Evolutionary conservation across 2,329 filamentous ascomycete genomes (phyloP).

Genomic region (Fusarium siculi): DNA sequence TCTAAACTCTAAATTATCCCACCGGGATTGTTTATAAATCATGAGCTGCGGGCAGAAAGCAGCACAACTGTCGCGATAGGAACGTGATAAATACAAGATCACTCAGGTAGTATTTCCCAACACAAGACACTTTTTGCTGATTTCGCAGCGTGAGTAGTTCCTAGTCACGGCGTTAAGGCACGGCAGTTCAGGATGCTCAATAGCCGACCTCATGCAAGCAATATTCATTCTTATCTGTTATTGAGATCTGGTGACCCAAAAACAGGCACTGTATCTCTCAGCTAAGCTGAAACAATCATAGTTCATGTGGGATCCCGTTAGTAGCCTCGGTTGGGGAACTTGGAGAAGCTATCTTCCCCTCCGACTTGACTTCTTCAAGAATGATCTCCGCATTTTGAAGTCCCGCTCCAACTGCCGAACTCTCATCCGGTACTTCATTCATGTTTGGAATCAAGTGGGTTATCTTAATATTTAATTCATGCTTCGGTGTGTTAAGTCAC

Average conservation of each 20-base stretch:
- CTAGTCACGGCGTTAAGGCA: background rate
- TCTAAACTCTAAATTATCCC: background rate
- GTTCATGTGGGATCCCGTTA: background rate
- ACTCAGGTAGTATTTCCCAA: too few relatives aligned
- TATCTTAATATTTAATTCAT: background rate
- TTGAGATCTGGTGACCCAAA: background rate
- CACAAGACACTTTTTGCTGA: rapidly evolving
- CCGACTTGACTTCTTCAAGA: background rate
- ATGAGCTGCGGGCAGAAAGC: background rate
- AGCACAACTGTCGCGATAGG: rapidly evolving
- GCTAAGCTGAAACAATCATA: background rate
- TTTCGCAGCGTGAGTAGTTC: rapidly evolving
- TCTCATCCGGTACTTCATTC: background rate
- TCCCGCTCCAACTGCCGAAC: background rate
- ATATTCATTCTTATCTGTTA: background rate
- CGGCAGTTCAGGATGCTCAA: background rate
- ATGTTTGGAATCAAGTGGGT: background rate
- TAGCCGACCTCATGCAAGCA: background rate
- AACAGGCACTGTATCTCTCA: rapidly evolving
- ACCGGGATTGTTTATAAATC: background rate
- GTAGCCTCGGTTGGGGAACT: background rate
- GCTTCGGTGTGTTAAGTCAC: background rate
- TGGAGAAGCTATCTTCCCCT: background rate
- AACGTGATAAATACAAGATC: rapidly evolving
- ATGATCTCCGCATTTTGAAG: background rate